Conservation (phyloP, 2,329 filamentous ascomycete genomes). For the Taxawa tesnikishii region DNA sequence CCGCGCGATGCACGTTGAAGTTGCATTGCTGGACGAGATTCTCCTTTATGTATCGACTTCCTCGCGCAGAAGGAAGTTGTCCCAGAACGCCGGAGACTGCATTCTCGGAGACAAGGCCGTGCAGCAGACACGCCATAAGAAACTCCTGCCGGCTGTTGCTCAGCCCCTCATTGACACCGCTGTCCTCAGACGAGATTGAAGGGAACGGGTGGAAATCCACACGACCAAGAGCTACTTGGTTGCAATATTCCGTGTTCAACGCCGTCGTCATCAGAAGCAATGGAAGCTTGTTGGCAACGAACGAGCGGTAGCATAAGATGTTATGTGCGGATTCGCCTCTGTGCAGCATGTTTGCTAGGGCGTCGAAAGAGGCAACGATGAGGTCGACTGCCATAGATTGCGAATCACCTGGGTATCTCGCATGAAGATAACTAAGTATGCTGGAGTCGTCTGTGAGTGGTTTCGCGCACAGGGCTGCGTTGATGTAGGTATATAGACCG, state of each 20-base stretch:
- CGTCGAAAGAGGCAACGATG: constrained; percentile 78
- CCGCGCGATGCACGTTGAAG: constrained; percentile 61
- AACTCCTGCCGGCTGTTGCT: constrained; percentile 69
- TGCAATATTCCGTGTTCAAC: constrained; percentile 50
- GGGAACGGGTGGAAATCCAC: constrained; percentile 56
- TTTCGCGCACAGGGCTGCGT: constrained; percentile 66
- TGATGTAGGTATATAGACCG: constrained; percentile 75
- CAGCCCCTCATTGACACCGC: constrained; percentile 42
- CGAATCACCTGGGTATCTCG: constrained; percentile 74
- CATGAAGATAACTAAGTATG: constrained; percentile 69
- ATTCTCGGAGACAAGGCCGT: constrained; percentile 67
- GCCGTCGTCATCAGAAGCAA: constrained; percentile 46
- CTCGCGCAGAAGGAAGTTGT: constrained; percentile 68
- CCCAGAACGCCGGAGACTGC: constrained; percentile 71
- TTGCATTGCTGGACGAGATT: constrained; percentile 67
- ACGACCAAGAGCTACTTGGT: constrained; percentile 52
- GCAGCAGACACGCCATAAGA: constrained; percentile 78
- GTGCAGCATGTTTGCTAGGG: constrained; percentile 77
- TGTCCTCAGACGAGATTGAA: constrained; percentile 47
- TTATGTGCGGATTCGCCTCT: constrained; percentile 47
- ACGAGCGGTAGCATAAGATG: constrained; percentile 69
- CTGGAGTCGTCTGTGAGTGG: constrained; percentile 72
- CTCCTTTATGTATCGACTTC: constrained; percentile 66
- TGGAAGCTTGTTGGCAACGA: constrained; percentile 65
- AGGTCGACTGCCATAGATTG: constrained; percentile 70